Base-by-base conservation (phyloP, 768 basidiomycete species). In the Wakefieldia striispora region DNA sequence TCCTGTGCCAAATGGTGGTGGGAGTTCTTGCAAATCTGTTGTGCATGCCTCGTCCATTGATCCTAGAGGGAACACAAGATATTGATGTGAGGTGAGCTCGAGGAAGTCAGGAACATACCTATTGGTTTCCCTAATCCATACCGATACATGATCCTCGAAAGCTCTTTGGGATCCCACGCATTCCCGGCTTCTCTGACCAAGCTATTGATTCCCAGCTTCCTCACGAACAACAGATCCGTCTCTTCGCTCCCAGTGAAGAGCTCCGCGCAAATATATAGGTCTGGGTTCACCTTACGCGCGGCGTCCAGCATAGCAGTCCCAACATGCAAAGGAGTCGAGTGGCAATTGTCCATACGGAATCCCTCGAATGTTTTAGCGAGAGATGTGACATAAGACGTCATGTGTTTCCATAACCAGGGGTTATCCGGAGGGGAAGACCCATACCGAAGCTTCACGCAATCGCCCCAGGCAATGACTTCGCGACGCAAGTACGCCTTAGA, bases 361-460 rank as follows among this genome's bases (percentile, higher is more conserved):
- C 97, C 97, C 52, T 97, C 88, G 64, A 97, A 99, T 8, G 80
- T 79, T 34, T 71, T 72, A 0, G 95, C 97, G 23, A 98, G 84
- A 9, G 77, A 76, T 42, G 76, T 78, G 49, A 94, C 90, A 58
- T 99, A 98, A 45, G 75, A 71, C 11, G 78, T 85, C 83, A 98
- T 97, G 69, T 93, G 86, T 29, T 79, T 65, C 97, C 97, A 99
- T 37, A 98, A 73, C 91, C 91, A 97, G 1, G 93, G 93, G 66
- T 95, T 97, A 55, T 86, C 85, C 1, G 78, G 72, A 2, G 88
- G 87, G 7, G 77, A 78, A 14, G 79, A 75, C 3, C 97, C 97
- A 62, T 97, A 99, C 29, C 97, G 91, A 38, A 98, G 79, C 65
- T 99, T 99, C 63, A 99, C 97, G 63, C 97, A 98, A 68, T 99